Base-by-base conservation (phyloP, 2,329 filamentous ascomycete genomes). In the Fusarium sp. region DNA sequence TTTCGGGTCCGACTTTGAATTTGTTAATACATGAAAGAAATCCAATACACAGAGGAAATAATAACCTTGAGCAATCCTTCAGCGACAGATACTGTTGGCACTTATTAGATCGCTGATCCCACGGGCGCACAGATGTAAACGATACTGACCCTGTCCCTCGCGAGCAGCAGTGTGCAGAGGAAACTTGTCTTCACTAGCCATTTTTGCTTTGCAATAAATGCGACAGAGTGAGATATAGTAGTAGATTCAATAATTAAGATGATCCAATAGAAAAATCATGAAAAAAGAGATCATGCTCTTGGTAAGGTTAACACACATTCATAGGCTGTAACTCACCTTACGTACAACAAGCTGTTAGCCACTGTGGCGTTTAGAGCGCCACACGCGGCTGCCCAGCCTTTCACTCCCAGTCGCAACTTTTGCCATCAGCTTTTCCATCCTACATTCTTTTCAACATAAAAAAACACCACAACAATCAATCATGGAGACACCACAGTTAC, bases 121-220 rank as follows among this genome's bases (percentile, higher is more conserved):
- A 41, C 48, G 24, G 37, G 27, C 18, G 48, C n/a, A 39, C 27
- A 24, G 48, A 39, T 57, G 56, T n/a, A 41, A 29, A 31, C 57
- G 65, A 67, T 61, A 77, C 88, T 81, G 88, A 97, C 95, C 88
- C 86, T 91, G 93, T 48, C 95, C 95, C 82, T 97, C 94, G 66
- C 95, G 90, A 71, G 93, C 93, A 48, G 96, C 96, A 75, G 94
- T 94, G 81, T 98, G 96, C 50, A 98, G 92, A 31, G 95, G 93
- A 77, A 92, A 98, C 78, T 93, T 94, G 61, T 91, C 86, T 52
- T 86, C 81, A 6, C 62, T 73, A 8, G 83, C 80, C 61, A 82
- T 80, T 16, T 31, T 57, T 16, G 41, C 7, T 10, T 39, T 2
- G 20, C 11, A 16, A 37, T 39, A 48, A 60, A 10, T 22, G 6